phyloP scores from a whole-genome alignment of 2,329 filamentous ascomycete species.

The Akanthomyces uredinophilus region DNA sequence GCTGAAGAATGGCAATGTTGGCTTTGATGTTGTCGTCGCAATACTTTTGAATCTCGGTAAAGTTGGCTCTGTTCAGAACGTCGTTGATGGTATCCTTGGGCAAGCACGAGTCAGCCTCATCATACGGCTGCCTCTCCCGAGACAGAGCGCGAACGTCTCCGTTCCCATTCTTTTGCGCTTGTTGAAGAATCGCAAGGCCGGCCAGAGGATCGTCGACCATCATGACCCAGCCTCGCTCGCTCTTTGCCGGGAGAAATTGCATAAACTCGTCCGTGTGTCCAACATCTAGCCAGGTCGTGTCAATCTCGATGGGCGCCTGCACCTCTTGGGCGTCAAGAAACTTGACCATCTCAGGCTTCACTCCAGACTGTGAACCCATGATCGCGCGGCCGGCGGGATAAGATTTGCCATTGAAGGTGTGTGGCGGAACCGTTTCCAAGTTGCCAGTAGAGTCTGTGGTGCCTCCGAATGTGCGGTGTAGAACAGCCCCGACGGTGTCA shows the following conservation, averaged over 20 bases:
- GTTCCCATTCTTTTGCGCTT: constrained; percentile 17
- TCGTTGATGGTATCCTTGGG: constrained; percentile 18
- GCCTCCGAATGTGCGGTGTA: not conserved
- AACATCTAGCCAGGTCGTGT: constrained; percentile 23
- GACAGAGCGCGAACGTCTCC: constrained; percentile 18
- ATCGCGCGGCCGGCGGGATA: not conserved
- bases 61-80: constrained; percentile 12
- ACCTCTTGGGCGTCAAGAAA: constrained; percentile 30
- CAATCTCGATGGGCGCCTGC: constrained; percentile 31
- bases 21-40: constrained; percentile 18
- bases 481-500: constrained; percentile 2
- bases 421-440: constrained; percentile 6
- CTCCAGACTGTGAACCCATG: constrained; percentile 6
- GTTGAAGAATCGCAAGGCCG: constrained; percentile 20
- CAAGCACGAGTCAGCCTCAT: constrained; percentile 11
- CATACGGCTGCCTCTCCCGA: constrained; percentile 6
- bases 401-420: not conserved
- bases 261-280: constrained; percentile 28
- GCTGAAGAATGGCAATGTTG: constrained; percentile 21
- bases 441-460: constrained; percentile 4
- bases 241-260: constrained; percentile 25
- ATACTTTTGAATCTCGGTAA: constrained; percentile 16
- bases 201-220: constrained; percentile 21
- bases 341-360: constrained; percentile 19
- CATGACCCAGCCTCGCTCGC: constrained; percentile 23